These are phyloP conservation scores for Phytopythium montanum DNA, from an alignment of 352 stramenopile genomes.

Conservation along the genomic window DNA sequence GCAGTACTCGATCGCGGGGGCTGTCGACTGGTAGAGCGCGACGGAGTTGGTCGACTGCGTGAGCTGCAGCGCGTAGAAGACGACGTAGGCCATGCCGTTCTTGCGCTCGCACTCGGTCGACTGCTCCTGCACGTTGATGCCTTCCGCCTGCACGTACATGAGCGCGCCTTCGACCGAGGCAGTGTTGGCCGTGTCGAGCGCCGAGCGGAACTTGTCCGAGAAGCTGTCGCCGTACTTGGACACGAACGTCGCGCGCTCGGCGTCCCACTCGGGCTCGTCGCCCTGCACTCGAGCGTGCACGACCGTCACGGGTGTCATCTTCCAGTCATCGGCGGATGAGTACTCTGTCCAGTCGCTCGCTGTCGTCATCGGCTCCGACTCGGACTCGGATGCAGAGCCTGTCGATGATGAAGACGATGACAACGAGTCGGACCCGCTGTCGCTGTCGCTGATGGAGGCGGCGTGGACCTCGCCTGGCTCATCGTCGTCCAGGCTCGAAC, in stretches of 20 bases:
- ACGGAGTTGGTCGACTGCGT: slow-evolving; percentile 23
- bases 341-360: background rate
- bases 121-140: slow-evolving; percentile 31
- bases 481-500: background rate
- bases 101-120: slow-evolving; percentile 23
- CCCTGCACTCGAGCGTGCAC: slow-evolving; percentile 60
- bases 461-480: slow-evolving; percentile 3
- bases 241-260: slow-evolving; percentile 28
- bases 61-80: slow-evolving; percentile 37
- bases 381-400: background rate
- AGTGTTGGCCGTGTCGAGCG: slow-evolving; percentile 39
- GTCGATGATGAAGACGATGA: background rate
- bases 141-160: slow-evolving; percentile 50
- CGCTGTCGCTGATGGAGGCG: slow-evolving; percentile 6
- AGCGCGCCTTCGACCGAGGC: slow-evolving; percentile 42
- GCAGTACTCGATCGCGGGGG: slow-evolving; percentile 19
- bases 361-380: background rate
- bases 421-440: background rate
- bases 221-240: slow-evolving; percentile 34
- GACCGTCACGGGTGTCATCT: slow-evolving; percentile 47
- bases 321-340: slow-evolving; percentile 8
- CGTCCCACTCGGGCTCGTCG: slow-evolving; percentile 52
- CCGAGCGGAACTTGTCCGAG: slow-evolving; percentile 24
- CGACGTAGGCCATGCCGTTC: slow-evolving; percentile 29
- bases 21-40: slow-evolving; percentile 17